A percentile compares a stretch with the other conserved stretches of the same genome.
Evolutionary conservation across 2,329 filamentous ascomycete species (phyloP).

Genomic region (Nectriaceae sp.): DNA sequence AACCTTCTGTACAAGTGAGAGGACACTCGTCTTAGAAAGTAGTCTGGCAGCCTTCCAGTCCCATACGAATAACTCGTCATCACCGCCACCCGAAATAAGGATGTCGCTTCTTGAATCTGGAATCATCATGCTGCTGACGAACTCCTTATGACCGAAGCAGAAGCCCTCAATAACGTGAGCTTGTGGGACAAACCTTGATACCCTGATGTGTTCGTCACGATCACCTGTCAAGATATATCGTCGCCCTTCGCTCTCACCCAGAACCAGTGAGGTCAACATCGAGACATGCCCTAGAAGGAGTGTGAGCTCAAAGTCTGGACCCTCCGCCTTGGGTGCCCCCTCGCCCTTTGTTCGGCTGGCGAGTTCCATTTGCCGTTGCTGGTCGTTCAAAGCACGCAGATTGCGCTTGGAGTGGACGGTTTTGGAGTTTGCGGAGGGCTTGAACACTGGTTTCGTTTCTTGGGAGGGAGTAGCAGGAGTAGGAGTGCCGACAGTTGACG

Average conservation of each 20-base stretch:
- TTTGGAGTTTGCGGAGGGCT: conserved; percentile 56
- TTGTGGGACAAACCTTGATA: conserved; percentile 80
- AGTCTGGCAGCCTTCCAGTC: conserved; percentile 67
- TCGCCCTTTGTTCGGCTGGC: conserved; percentile 26
- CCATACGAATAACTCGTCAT: conserved; percentile 78
- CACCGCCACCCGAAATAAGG: conserved; percentile 85
- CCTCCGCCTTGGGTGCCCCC: conserved; percentile 34
- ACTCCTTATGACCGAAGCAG: conserved; percentile 85
- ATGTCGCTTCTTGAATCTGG: conserved; percentile 56
- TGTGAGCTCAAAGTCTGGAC: conserved; percentile 67
- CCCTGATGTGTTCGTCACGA: conserved; percentile 75
- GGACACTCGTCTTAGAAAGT: conserved; percentile 55
- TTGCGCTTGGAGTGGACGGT: conserved; percentile 69
- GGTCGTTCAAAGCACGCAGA: conserved; percentile 59
- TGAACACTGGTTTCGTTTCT: conserved; percentile 33
- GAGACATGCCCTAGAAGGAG: conserved; percentile 92
- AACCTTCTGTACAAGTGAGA: conserved; percentile 43
- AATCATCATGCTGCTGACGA: conserved; percentile 76
- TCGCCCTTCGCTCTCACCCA: conserved; percentile 45
- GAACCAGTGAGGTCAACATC: conserved; percentile 77
- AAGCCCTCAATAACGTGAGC: conserved; percentile 86
- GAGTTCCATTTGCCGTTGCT: conserved; percentile 49
- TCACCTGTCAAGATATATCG: conserved; percentile 58
- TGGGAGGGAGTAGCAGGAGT: conserved; percentile 15
- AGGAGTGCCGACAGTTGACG: conserved; percentile 13